Percentiles rank a stretch among this genome's conserved stretches.
phyloP scores from a whole-genome alignment of 495 filamentous ascomycete genomes.

The Emericellopsis terricola region DNA sequence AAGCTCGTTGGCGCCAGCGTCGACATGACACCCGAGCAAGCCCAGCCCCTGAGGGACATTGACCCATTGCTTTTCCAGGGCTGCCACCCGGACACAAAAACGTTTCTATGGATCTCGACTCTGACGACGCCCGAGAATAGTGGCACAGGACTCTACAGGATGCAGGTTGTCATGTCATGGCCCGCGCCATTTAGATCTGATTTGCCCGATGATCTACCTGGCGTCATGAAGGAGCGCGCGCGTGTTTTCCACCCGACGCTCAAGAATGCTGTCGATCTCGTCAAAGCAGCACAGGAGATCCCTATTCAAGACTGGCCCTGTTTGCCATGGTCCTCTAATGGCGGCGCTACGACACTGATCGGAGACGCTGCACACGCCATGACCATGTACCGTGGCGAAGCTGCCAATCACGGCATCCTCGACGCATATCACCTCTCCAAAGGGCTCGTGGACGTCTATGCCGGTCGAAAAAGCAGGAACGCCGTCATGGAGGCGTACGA shows the following conservation, averaged over 20 bases:
- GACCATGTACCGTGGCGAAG: conserved; percentile 33
- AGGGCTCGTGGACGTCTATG: conserved; percentile 1
- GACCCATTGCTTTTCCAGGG: conserved; percentile 44
- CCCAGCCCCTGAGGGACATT: conserved; percentile 23
- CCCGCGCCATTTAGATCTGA: conserved; percentile 4
- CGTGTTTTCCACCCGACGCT: conserved; percentile 1
- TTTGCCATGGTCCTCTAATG: conserved; percentile 24
- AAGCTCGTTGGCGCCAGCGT: conserved; percentile 28
- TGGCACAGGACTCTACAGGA: conserved; percentile 10
- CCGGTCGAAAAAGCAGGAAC: conserved; percentile 5
- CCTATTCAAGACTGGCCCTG: conserved; percentile 9
- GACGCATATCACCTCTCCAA: conserved; percentile 21
- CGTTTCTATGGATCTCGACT: conserved; percentile 31
- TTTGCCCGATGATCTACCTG: not conserved
- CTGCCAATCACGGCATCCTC: conserved; percentile 24
- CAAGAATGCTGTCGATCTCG: not conserved
- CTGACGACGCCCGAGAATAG: conserved; percentile 32
- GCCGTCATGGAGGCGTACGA: conserved; percentile 24
- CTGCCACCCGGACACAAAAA: conserved; percentile 32
- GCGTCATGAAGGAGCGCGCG: conserved; percentile 1
- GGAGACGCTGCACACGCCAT: conserved; percentile 40
- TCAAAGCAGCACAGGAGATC: not conserved
- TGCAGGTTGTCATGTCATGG: conserved; percentile 12
- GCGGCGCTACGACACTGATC: conserved; percentile 26
- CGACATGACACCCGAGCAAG: conserved; percentile 19